Conservation (phyloP, 495 filamentous ascomycete genomes). For the Hapsidospora chrysogenum region DNA sequence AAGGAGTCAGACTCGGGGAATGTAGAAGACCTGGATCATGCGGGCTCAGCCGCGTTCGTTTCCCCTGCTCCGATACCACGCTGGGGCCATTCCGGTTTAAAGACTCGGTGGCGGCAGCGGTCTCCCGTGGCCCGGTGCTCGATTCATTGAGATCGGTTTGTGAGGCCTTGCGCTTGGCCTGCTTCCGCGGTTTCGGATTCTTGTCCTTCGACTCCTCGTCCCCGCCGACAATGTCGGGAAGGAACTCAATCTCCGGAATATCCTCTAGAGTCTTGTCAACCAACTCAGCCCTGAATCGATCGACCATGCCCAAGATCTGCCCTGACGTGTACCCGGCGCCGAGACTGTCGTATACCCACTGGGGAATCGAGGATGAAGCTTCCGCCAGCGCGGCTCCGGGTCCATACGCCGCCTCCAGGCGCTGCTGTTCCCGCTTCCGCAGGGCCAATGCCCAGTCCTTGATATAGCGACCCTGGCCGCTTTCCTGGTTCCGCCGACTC, state of each 20-base stretch:
- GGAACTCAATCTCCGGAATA: slow-evolving; percentile 53
- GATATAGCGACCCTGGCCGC: slow-evolving; percentile 23
- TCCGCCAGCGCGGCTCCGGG: slow-evolving; percentile 15
- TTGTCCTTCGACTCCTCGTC: no score
- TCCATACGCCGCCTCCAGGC: slow-evolving; percentile 16
- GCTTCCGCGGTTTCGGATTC: slow-evolving; percentile 9
- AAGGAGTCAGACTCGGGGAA: no score
- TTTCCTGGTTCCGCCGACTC: slow-evolving; percentile 24
- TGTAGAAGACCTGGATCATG: no score
- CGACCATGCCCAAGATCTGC: slow-evolving; percentile 20
- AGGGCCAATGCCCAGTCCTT: slow-evolving; percentile 29
- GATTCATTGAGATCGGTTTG: no score
- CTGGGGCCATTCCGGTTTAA: no score
- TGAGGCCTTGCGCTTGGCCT: slow-evolving; percentile 10
- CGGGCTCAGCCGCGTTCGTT: no score
- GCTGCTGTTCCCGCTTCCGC: slow-evolving; percentile 36
- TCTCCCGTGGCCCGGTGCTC: no score
- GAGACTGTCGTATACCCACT: slow-evolving; percentile 20
- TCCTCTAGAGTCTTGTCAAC: slow-evolving; percentile 6
- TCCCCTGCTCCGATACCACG: no score
- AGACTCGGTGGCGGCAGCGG: no score
- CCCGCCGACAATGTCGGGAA: slow-evolving; percentile 36
- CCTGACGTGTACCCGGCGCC: slow-evolving; percentile 17
- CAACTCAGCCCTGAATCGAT: slow-evolving; percentile 16
- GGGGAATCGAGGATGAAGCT: slow-evolving; percentile 19